Evolutionary conservation across 257 asterid species (phyloP).

Genomic region (Nicotiana obtusifolia): DNA sequence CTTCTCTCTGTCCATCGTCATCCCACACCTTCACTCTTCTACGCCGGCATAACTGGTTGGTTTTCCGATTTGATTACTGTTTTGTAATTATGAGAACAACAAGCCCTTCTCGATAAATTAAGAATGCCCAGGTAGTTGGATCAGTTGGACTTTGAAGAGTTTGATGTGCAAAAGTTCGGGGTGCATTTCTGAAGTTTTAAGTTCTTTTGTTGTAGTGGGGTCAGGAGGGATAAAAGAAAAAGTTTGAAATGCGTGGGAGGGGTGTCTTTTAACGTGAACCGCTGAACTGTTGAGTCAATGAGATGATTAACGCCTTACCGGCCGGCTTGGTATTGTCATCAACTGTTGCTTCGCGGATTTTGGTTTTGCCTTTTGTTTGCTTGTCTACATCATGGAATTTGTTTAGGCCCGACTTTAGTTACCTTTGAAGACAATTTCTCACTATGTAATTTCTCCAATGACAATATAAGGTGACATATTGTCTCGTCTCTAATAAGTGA

Average conservation of each 20-base stretch:
- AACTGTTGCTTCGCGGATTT: too few species aligned
- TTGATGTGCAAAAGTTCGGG: conserved; percentile 4
- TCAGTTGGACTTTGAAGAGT: background rate
- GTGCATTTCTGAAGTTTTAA: background rate
- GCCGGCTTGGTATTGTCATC: too few species aligned
- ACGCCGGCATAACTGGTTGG: background rate
- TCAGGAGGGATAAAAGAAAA: conserved; percentile 28
- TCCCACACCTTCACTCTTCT: conserved; percentile 29
- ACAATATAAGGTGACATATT: too few species aligned
- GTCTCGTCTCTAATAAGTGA: too few species aligned
- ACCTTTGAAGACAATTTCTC: too few species aligned
- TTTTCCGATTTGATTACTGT: background rate
- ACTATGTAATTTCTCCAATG: too few species aligned
- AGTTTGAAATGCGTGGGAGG: conserved; percentile 34
- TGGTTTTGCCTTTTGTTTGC: too few species aligned
- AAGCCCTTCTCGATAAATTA: background rate
- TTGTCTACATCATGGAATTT: too few species aligned
- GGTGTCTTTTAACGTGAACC: conserved; percentile 26
- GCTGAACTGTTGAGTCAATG: background rate
- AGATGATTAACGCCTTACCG: too few species aligned
- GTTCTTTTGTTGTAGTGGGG: background rate
- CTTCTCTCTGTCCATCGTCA: conserved; percentile 99
- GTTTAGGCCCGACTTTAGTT: too few species aligned
- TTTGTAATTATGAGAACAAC: background rate
- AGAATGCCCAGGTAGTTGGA: conserved; percentile 1